A percentile compares a stretch with the other conserved stretches of the same genome.
Conservation (phyloP, 2,329 filamentous ascomycete species). For the Akanthomyces dipterigenus region DNA sequence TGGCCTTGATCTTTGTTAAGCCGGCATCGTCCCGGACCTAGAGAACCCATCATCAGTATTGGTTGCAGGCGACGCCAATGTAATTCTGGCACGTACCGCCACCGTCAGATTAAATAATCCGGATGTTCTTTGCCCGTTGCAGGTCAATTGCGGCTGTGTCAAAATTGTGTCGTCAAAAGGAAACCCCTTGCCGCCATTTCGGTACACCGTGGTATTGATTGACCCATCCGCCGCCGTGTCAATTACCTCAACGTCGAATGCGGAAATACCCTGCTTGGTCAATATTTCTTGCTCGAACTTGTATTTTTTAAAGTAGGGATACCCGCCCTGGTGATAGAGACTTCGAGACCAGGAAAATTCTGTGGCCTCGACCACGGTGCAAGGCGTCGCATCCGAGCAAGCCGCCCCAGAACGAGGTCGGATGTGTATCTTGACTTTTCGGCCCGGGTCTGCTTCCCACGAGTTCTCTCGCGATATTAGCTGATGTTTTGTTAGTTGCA, state of each 20-base stretch:
- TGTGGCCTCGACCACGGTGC: neutral
- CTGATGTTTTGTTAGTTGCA: too few species aligned
- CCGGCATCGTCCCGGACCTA: neutral
- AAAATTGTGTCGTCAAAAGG: neutral
- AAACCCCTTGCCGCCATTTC: too few species aligned
- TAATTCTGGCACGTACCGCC: neutral
- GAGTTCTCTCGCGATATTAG: too few species aligned
- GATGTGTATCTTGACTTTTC: constrained; percentile 12
- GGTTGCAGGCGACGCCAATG: neutral
- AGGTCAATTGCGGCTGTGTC: constrained; percentile 7
- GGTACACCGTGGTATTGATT: too few species aligned
- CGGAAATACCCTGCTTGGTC: too few species aligned
- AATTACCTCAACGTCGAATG: too few species aligned
- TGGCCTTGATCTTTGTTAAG: neutral
- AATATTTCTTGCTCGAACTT: too few species aligned
- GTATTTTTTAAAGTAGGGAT: too few species aligned
- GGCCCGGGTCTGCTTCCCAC: constrained; percentile 7
- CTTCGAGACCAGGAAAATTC: too few species aligned
- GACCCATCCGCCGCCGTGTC: too few species aligned
- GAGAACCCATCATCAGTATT: neutral
- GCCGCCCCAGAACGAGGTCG: constrained; percentile 10
- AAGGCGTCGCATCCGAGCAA: constrained; percentile 2
- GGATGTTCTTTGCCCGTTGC: neutral
- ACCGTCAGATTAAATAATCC: constrained; percentile 3
- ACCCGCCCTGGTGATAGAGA: too few species aligned